Conservation (phyloP, 345 rosid genomes). For the Aurinia saxatilis region DNA sequence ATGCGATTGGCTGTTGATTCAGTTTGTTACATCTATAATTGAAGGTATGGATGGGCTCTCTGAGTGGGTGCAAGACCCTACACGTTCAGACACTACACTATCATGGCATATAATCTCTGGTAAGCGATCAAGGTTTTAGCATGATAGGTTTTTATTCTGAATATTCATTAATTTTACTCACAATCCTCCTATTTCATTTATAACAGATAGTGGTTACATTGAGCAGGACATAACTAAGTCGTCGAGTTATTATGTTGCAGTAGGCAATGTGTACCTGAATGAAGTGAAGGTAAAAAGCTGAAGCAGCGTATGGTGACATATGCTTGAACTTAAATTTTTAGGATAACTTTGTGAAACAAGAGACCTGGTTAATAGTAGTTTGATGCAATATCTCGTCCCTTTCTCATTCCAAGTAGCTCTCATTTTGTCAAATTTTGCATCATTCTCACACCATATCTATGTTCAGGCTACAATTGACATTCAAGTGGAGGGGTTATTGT, state of each 20-base stretch:
- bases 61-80: conserved; percentile 79
- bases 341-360: background rate
- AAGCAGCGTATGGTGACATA: background rate
- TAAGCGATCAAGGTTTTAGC: conserved; percentile 24
- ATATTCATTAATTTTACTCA: conserved; percentile 10
- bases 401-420: background rate
- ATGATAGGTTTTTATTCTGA: background rate
- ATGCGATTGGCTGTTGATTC: background rate
- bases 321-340: background rate
- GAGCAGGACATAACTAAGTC: conserved; percentile 56
- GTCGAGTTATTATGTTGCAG: conserved; percentile 68
- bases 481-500: conserved; percentile 46
- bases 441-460: conserved; percentile 11
- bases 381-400: background rate
- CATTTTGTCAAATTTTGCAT: background rate
- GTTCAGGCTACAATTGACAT: conserved; percentile 62
- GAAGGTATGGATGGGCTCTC: conserved; percentile 79
- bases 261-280: conserved; percentile 73
- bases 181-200: background rate
- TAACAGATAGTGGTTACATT: conserved; percentile 57
- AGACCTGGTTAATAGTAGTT: background rate
- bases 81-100: conserved; percentile 72
- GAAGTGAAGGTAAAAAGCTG: conserved; percentile 58
- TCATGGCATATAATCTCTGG: conserved; percentile 81
- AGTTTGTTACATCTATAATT: conserved; percentile 21